Evolutionary conservation across 305 asterid genomes (phyloP), one percentile per base, ranked within the genome.

Genomic region (Fraxinus angustifolia): DNA sequence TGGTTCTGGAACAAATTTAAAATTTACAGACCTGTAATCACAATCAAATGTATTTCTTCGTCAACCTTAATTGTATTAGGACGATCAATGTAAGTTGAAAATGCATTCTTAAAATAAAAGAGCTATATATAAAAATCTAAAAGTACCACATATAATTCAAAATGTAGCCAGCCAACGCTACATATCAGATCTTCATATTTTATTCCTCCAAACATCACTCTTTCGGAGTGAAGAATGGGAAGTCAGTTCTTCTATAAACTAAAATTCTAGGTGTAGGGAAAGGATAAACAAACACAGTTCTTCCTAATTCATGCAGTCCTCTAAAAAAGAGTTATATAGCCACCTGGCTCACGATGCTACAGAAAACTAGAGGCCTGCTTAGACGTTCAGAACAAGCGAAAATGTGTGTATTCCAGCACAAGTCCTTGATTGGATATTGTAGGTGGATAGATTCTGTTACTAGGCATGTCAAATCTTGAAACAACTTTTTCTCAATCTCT

Each of bases 21-120:
- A 95, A 89, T 93, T 95, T 79, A 93, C 99, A 40, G 99, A 95
- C 98, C 98, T 93, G 97, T 83, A 53, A 85, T 86, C 42, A 40
- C 83, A 84, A 84, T 76, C 45, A 56, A 73, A 75, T 17, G 73
- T 35, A 42, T 86, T 73, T 67, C 58, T 58, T 74, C 16, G 45
- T 31, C 73, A 78, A 75, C 14, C 83, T 73, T 36, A 73, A 78
- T 56, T 2, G 23, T 38, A 33, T 58, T 26, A 78, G 80, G 42
- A 81, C 16, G 53, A 82, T 10, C 16, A 48, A 3, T 40, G 12
- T 73, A 19, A 68, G 77, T 50, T 21, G 33, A 80, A 53, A 23
- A 72, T 23, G 38, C 30, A 21, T 19, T 26, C 30, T 16, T 36
- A 72, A 70, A 35, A 16, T 31, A 68, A 31, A 68, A 68, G 21